These are phyloP conservation scores for Sclerotinia nivalis DNA, from an alignment of 2,329 filamentous ascomycete species.

Conservation along the genomic window DNA sequence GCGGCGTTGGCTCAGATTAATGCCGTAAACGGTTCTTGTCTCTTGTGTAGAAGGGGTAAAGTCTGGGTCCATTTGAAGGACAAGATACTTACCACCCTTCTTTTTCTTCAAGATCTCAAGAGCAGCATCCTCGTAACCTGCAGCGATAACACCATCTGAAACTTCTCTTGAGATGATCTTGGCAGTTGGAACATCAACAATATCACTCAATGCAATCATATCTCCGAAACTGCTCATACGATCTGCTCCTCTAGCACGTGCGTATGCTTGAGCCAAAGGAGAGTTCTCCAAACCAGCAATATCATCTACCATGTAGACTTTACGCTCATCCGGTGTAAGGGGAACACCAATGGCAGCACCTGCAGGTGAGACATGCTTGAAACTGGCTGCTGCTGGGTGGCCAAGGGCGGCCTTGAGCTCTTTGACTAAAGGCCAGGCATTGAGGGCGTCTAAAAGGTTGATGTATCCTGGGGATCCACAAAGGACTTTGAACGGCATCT, in stretches of 20 bases:
- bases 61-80: constrained; percentile 88
- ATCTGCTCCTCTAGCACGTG: constrained; percentile 91
- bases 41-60: constrained; percentile 77
- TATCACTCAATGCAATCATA: constrained; percentile 87
- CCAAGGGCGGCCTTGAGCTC: constrained; percentile 88
- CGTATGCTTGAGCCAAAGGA: constrained; percentile 88
- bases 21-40: constrained; percentile 84
- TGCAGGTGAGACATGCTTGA: constrained; percentile 98
- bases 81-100: constrained; percentile 95
- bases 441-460: constrained; percentile 93
- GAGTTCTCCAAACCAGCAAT: constrained; percentile 87
- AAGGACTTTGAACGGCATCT: constrained; percentile 93
- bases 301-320: constrained; percentile 98
- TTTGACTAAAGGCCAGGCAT: constrained; percentile 95
- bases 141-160: constrained; percentile 93
- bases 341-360: constrained; percentile 92
- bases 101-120: constrained; percentile 94
- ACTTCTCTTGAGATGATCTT: constrained; percentile 98
- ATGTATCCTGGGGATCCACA: constrained; percentile 91
- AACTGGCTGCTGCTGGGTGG: constrained; percentile 89
- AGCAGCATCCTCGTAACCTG: constrained; percentile 80
- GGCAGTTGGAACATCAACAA: constrained; percentile 88
- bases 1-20: constrained; percentile 85
- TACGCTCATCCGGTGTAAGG: constrained; percentile 82
- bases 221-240: constrained; percentile 99